Evolutionary conservation across 2,329 filamentous ascomycete species (phyloP).

Genomic region (Penicillium capsulatum): DNA sequence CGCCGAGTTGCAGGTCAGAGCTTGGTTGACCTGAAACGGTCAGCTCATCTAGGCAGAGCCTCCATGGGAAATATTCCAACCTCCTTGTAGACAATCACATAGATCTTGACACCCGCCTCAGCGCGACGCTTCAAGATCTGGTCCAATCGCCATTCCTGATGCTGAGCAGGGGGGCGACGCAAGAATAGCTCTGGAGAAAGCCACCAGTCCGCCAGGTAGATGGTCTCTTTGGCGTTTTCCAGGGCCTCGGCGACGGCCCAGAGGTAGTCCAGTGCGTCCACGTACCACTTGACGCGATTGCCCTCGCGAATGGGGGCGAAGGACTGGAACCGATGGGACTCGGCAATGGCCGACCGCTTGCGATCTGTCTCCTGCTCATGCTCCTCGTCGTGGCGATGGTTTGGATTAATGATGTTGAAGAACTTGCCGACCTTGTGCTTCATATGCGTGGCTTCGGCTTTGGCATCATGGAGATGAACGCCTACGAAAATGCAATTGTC

Average conservation of each 20-base stretch:
- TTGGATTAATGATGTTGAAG: slow-evolving; percentile 68
- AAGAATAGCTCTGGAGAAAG: slow-evolving; percentile 83
- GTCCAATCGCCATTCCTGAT: slow-evolving; percentile 84
- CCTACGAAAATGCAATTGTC: slow-evolving; percentile 20
- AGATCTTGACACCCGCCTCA: slow-evolving; percentile 91
- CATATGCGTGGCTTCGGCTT: slow-evolving; percentile 54
- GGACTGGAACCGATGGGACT: slow-evolving; percentile 78
- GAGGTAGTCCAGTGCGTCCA: slow-evolving; percentile 92
- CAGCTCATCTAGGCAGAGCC: too few species aligned
- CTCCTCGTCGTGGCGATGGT: slow-evolving; percentile 89
- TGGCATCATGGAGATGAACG: slow-evolving; percentile 37
- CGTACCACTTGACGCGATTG: slow-evolving; percentile 94
- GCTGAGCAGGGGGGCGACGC: slow-evolving; percentile 73
- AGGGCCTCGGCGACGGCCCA: slow-evolving; percentile 88
- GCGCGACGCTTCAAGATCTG: slow-evolving; percentile 81
- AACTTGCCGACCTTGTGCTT: slow-evolving; percentile 63
- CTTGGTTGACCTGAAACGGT: slow-evolving; percentile 55
- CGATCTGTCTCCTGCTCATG: slow-evolving; percentile 80
- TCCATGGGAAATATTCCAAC: slow-evolving; percentile 30
- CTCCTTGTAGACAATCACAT: slow-evolving; percentile 88
- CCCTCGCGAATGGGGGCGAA: slow-evolving; percentile 83
- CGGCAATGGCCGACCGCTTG: slow-evolving; percentile 67
- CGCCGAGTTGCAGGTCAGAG: slow-evolving; percentile 83
- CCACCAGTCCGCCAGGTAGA: slow-evolving; percentile 98
- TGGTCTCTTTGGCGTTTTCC: slow-evolving; percentile 85